Evolutionary conservation across 148 eudicot genomes (phyloP).

Genomic region (Pharnaceum exiguum): DNA sequence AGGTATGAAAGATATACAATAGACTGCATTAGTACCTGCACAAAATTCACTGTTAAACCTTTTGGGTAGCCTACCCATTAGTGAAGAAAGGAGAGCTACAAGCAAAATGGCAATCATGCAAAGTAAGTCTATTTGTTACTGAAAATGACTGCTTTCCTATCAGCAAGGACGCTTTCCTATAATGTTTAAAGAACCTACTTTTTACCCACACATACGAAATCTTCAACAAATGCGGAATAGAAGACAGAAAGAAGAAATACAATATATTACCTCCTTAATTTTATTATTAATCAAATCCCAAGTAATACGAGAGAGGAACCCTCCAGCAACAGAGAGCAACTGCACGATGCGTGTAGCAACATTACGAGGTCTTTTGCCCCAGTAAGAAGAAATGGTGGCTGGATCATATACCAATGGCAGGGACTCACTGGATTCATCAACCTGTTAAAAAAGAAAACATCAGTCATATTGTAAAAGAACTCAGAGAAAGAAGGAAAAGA

Average conservation of each 20-base stretch:
- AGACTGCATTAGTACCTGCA: too few species aligned
- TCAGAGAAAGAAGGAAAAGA: background rate
- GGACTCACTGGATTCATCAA: conserved; percentile 84
- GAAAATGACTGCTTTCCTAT: too few species aligned
- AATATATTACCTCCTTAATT: conserved; percentile 75
- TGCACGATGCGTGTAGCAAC: conserved; percentile 85
- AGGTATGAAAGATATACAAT: too few species aligned
- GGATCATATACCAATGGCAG: conserved; percentile 95
- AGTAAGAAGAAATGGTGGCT: conserved; percentile 68
- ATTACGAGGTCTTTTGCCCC: conserved; percentile 99
- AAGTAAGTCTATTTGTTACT: too few species aligned
- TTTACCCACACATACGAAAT: too few species aligned
- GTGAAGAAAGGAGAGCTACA: too few species aligned
- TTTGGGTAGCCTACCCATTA: too few species aligned
- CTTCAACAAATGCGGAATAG: background rate
- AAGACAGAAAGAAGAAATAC: background rate
- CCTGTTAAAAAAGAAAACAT: conserved; percentile 36
- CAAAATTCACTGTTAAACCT: too few species aligned
- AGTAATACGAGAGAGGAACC: conserved; percentile 81
- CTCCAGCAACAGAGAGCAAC: conserved; percentile 90
- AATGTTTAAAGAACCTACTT: too few species aligned
- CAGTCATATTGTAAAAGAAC: conserved; percentile 2
- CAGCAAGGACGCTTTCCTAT: too few species aligned
- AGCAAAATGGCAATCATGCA: too few species aligned
- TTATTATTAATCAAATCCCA: conserved; percentile 86